Base-by-base conservation (phyloP, 768 basidiomycete species). In the Trametes cingulata region DNA sequence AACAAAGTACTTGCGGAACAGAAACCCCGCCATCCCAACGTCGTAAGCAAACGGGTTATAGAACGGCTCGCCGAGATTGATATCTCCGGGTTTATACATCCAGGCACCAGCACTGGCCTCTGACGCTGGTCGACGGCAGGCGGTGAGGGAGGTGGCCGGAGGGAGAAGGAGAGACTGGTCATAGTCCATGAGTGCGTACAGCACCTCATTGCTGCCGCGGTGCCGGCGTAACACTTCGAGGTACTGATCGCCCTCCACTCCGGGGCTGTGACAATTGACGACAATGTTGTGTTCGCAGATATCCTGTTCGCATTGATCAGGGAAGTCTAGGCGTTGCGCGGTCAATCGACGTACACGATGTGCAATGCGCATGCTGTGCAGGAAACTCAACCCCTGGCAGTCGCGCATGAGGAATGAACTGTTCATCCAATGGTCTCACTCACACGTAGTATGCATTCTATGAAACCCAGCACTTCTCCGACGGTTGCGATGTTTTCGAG, bases 11-110 rank as follows among this genome's bases (percentile, higher is more conserved):
- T 41, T 19, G 2, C 40, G 4, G 20, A 49, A 57, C 13, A 57
- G 12, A 40, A 49, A 41, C 3, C 56, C 56, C 6, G 49, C 39
- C 9, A 39, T 41, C 0, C 17, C 56, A 14, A 57, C 56, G 7
- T 57, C 56, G 40, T 49, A 57, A 0, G 56, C 36, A 24, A 57
- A 57, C 1, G 56, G 56, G 20, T 57, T 51, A 29, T 49, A 57
- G 8, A 49, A n/a, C n/a, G n/a, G 29, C 17, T 57, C 47, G 9
- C 56, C 56, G 1, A 49, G 56, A 10, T 15, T 3, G 9, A 39
- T 15, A 14, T 57, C 47, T 2, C 15, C 0, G 7, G 56, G 56
- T 9, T 57, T 22, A 27, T 49, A 57, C 1, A 15, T 1, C 12
- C 10, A 5, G 6, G 29, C 29, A 33, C 33, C 14, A 2, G 8